A percentile compares a stretch with the other conserved stretches of the same genome.
Evolutionary conservation across 208 protist genomes (phyloP).

Genomic region (Trypanosoma melophagium): DNA sequence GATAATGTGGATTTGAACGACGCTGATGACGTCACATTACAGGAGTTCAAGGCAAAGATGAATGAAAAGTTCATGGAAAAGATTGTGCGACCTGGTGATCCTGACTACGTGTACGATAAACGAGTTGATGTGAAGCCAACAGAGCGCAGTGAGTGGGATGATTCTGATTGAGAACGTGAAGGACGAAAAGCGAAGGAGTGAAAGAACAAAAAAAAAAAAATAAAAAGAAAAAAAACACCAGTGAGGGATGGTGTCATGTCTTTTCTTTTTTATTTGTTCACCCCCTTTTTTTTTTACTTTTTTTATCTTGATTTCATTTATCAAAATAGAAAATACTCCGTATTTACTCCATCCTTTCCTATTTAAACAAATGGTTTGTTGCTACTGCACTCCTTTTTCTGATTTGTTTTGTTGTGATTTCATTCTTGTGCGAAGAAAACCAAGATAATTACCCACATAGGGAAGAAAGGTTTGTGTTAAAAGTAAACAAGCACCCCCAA

Average conservation of each 20-base stretch:
- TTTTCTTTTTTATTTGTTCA: neutral
- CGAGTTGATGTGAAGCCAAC: constrained; percentile 73
- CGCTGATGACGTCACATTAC: constrained; percentile 83
- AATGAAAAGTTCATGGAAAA: constrained; percentile 74
- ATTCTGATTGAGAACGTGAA: constrained; percentile 31
- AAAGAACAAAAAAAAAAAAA: constrained; percentile 2
- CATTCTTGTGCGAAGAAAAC: too few relatives aligned
- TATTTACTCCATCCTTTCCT: too few relatives aligned
- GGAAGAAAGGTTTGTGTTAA: too few relatives aligned
- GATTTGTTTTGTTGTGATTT: too few relatives aligned
- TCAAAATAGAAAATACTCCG: too few relatives aligned
- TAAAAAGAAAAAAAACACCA: constrained; percentile 4
- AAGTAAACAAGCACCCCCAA: too few relatives aligned
- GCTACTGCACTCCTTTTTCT: too few relatives aligned
- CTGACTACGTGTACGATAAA: constrained; percentile 86
- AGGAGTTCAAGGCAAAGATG: constrained; percentile 90
- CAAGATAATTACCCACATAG: too few relatives aligned
- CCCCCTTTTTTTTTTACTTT: neutral
- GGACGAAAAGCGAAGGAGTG: neutral
- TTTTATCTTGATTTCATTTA: neutral
- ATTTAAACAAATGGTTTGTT: too few relatives aligned
- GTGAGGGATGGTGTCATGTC: neutral
- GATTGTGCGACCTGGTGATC: constrained; percentile 74
- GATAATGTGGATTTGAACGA: constrained; percentile 89
- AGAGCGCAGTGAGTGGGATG: constrained; percentile 85